A percentile compares a stretch with the other conserved stretches of the same genome.
phyloP scores from a whole-genome alignment of 805 yeast genomes.

The Candida insectalens region DNA sequence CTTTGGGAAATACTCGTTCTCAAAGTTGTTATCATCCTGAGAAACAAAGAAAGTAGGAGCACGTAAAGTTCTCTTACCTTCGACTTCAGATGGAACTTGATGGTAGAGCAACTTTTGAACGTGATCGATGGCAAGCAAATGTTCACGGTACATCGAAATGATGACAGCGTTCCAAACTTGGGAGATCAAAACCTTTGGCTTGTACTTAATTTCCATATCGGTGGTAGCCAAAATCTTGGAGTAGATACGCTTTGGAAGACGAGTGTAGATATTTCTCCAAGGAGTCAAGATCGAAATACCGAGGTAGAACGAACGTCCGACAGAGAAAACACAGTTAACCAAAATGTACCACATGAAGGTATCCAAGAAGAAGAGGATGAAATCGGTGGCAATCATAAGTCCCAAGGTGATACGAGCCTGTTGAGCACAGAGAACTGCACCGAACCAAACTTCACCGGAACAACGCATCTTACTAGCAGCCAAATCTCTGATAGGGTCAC shows the following conservation, averaged over 20 bases:
- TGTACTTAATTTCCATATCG: constrained; percentile 98
- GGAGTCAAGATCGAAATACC: constrained; percentile 99
- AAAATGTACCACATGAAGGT: constrained; percentile 98
- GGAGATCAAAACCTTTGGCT: constrained; percentile 95
- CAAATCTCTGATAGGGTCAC: constrained; percentile 91
- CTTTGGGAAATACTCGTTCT: constrained; percentile 94
- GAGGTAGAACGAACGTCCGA: constrained; percentile 95
- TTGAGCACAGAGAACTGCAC: constrained; percentile 60
- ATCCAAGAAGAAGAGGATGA: constrained; percentile 95
- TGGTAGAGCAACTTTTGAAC: constrained; percentile 95
- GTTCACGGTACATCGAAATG: constrained; percentile 99
- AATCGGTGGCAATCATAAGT: constrained; percentile 85
- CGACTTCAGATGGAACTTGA: constrained; percentile 96
- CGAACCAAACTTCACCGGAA: constrained; percentile 90
- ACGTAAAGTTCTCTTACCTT: constrained; percentile 95
- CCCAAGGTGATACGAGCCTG: constrained; percentile 89
- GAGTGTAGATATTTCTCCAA: constrained; percentile 97
- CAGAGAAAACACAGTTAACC: constrained; percentile 89
- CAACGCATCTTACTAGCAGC: constrained; percentile 87
- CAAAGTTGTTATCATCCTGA: constrained; percentile 92
- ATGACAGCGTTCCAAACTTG: constrained; percentile 99
- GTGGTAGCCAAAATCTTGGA: constrained; percentile 96
- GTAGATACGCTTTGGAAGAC: constrained; percentile 98
- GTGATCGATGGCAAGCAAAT: constrained; percentile 93
- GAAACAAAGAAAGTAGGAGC: constrained; percentile 98